Evolutionary conservation across 768 basidiomycete genomes (phyloP).

Genomic region (Rhodotorula babjevae): DNA sequence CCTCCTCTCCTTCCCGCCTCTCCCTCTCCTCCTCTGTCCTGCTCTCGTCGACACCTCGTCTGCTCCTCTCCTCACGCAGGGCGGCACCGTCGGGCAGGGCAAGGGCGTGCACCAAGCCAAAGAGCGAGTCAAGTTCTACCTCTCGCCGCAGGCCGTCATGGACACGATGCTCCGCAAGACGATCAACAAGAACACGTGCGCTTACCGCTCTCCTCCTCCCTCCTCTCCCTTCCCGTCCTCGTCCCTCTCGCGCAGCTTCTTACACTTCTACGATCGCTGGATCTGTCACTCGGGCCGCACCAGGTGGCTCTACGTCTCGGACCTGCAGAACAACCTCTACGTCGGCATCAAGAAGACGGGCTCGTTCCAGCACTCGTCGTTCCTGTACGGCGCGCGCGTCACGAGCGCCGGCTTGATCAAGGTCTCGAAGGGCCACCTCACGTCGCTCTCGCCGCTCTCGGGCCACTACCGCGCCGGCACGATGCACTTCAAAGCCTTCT

Average conservation of each 20-base stretch:
- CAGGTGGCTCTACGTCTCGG: conserved; percentile 32
- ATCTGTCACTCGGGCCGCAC: conserved; percentile 41
- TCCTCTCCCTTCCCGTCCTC: background rate
- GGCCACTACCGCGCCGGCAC: conserved; percentile 43
- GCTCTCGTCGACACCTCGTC: too few relatives aligned
- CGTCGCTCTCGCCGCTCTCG: conserved; percentile 35
- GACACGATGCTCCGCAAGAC: conserved; percentile 47
- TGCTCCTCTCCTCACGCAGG: conserved; percentile 42
- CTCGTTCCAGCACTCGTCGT: conserved; percentile 49
- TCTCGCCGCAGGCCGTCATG: conserved; percentile 44
- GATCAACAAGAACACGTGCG: conserved; percentile 41
- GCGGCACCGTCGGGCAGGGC: conserved; percentile 43
- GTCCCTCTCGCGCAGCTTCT: background rate
- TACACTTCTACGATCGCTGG: conserved; percentile 12
- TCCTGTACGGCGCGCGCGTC: conserved; percentile 40
- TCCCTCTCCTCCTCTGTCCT: too few relatives aligned
- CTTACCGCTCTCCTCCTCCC: background rate
- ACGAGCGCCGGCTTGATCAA: conserved; percentile 35
- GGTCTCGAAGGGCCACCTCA: conserved; percentile 35
- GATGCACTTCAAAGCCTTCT: conserved; percentile 41
- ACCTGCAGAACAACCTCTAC: conserved; percentile 41
- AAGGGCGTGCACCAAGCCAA: conserved; percentile 38
- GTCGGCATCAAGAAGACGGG: conserved; percentile 49
- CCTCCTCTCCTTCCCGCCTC: too few relatives aligned
- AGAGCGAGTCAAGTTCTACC: conserved; percentile 41